Evolutionary conservation across 148 eudicot species (phyloP), one percentile per base, ranked within the genome.

Genomic region (Hydrangea macrophylla): DNA sequence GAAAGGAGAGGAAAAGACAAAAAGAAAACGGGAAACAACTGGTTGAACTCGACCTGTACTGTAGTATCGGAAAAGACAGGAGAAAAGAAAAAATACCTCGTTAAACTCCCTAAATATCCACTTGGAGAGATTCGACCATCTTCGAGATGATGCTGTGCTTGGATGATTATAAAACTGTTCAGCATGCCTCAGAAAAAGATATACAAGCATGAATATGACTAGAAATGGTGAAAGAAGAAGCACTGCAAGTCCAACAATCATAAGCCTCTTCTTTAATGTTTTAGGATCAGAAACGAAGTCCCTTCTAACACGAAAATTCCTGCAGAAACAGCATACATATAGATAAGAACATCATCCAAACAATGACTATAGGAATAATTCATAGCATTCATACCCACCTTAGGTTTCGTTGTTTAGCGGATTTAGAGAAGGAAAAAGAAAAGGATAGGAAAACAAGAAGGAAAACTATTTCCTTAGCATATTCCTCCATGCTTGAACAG

Each of bases 101-200:
- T 90, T 94, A 76, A 82, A 90, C 77, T 94, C 99, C 69, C 99
- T 78, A 74, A 88, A 88, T 73, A 87, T 83, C 98, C 98, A 92
- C 79, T 76, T 86, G 28, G 98, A 86, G 58, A 92, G 85, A 73
- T 91, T 94, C 66, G 97, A 94, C 99, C 99, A 94, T 81, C 96
- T 85, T 58, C 97, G 84, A 60, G 99, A 94, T 55, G 97, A 90
- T 72, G 93, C 99, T 22, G 91, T 85, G 45, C 91, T 88, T 9
- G 99, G 99, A 77, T 94, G 96, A 60, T 94, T 94, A 65, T 94
- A 94, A 76, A 90, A 94, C 58, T 94, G 96, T 67, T 94, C 99
- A 58, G 97, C 99, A 72, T 94, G 99, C 78, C 91, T 85, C 82
- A 94, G 78, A 75, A 94, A 94, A 68, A 90, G 99, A 89, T 90